Evolutionary conservation across 768 basidiomycete species (phyloP).

Genomic region (Antrodiella citrinella): DNA sequence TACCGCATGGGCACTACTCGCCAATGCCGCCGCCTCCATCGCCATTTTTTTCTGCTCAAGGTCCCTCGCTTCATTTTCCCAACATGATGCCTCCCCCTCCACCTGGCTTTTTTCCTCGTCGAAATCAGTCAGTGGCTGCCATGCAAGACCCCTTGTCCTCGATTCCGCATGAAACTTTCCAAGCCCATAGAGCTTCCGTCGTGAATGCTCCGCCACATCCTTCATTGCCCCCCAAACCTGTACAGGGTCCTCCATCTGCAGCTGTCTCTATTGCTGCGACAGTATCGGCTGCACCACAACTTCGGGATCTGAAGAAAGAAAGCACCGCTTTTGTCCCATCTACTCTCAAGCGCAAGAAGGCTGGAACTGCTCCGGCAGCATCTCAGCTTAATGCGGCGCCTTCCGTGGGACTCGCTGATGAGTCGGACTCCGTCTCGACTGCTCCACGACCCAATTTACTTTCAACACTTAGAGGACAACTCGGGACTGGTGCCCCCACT

Average conservation of each 20-base stretch:
- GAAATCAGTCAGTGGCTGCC: slow-evolving; percentile 39
- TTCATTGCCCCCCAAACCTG: slow-evolving; percentile 21
- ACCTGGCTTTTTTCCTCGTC: slow-evolving; percentile 58
- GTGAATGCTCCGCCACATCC: slow-evolving; percentile 14
- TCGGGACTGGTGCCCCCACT: slow-evolving; percentile 32
- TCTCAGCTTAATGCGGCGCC: slow-evolving; percentile 61
- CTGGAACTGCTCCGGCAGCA: slow-evolving; percentile 24
- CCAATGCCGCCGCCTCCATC: slow-evolving; percentile 16
- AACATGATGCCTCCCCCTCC: slow-evolving; percentile 36
- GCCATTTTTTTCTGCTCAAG: slow-evolving; percentile 16
- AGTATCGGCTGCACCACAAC: slow-evolving; percentile 76
- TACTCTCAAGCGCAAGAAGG: slow-evolving; percentile 69
- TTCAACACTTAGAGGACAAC: slow-evolving; percentile 49
- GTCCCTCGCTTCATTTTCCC: slow-evolving; percentile 18
- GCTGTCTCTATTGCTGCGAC: slow-evolving; percentile 48
- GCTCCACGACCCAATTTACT: slow-evolving; percentile 60
- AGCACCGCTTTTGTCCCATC: slow-evolving; percentile 87
- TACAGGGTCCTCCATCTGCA: slow-evolving; percentile 16
- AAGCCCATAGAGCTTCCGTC: slow-evolving; percentile 53
- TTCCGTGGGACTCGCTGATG: slow-evolving; percentile 30
- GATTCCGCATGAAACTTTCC: slow-evolving; percentile 73
- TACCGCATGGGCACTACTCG: slow-evolving; percentile 7
- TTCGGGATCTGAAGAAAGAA: slow-evolving; percentile 94
- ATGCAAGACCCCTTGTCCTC: slow-evolving; percentile 72
- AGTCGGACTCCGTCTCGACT: slow-evolving; percentile 17